A percentile compares a stretch with the other conserved stretches of the same genome.
These are phyloP conservation scores for Fomes fomentarius DNA, from an alignment of 1,284 basidiomycete species.

Conservation along the genomic window DNA sequence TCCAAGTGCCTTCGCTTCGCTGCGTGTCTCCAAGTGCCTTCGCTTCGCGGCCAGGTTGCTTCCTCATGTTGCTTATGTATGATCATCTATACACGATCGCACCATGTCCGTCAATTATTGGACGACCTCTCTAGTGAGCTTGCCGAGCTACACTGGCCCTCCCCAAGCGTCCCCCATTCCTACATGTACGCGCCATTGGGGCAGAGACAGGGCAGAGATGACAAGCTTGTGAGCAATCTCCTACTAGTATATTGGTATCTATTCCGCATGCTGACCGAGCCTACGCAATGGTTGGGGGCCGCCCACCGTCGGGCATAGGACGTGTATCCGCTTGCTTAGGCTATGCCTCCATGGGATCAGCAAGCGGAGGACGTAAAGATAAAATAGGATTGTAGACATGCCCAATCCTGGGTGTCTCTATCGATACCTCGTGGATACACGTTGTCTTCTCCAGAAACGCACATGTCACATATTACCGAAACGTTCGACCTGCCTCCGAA, in stretches of 20 bases:
- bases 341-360: neutral
- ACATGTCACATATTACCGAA: neutral
- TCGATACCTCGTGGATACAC: constrained; percentile 8
- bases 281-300: too few relatives aligned
- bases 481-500: too few relatives aligned
- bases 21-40: constrained; percentile 14
- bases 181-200: neutral
- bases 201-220: too few relatives aligned
- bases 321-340: too few relatives aligned
- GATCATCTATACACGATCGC: constrained; percentile 8
- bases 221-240: neutral
- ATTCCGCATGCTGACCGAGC: too few relatives aligned
- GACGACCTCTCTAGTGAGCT: neutral
- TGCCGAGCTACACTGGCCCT: neutral
- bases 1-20: constrained; percentile 1
- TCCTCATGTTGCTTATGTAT: constrained; percentile 16
- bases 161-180: neutral
- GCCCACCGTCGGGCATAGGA: neutral
- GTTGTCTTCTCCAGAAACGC: neutral
- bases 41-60: constrained; percentile 20
- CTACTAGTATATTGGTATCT: too few relatives aligned
- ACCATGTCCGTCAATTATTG: neutral
- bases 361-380: constrained; percentile 7
- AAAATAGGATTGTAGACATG: neutral
- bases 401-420: neutral